Evolutionary conservation across 495 filamentous ascomycete genomes (phyloP).

Genomic region (Cairneyella variabilis): DNA sequence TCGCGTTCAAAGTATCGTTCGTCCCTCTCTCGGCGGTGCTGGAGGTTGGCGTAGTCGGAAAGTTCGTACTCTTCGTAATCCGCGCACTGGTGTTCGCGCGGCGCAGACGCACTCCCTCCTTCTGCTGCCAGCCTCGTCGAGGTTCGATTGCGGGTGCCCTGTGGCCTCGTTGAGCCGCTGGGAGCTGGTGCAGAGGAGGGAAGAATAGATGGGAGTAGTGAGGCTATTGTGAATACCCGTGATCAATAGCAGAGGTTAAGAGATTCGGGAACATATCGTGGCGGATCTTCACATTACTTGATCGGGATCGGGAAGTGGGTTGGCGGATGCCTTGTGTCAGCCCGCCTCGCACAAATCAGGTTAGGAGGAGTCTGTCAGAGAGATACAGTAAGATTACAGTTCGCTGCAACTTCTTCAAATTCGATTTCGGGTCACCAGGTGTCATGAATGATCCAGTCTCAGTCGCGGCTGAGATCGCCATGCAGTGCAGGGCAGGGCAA

Average conservation of each 20-base stretch:
- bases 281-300: no score
- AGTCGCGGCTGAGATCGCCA: no score
- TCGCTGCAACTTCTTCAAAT: no score
- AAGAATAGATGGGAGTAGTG: constrained; percentile 15
- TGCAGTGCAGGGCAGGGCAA: no score
- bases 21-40: background rate
- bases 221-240: constrained; percentile 24
- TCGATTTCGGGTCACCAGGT: no score
- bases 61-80: constrained; percentile 26
- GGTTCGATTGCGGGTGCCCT: constrained; percentile 8
- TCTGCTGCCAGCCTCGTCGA: constrained; percentile 17
- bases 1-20: constrained; percentile 25
- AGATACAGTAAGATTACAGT: no score
- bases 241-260: background rate
- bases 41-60: constrained; percentile 15
- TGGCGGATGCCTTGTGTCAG: no score
- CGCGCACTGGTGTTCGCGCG: constrained; percentile 3
- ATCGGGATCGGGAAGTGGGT: no score
- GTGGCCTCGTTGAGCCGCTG: constrained; percentile 13
- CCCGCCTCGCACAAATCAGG: no score
- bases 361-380: no score
- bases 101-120: constrained; percentile 15
- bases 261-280: no score
- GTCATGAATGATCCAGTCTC: no score
- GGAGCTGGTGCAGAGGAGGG: constrained; percentile 28